These are phyloP conservation scores for Bipolaris zeicola DNA, from an alignment of 2,329 filamentous ascomycete genomes.

Conservation along the genomic window DNA sequence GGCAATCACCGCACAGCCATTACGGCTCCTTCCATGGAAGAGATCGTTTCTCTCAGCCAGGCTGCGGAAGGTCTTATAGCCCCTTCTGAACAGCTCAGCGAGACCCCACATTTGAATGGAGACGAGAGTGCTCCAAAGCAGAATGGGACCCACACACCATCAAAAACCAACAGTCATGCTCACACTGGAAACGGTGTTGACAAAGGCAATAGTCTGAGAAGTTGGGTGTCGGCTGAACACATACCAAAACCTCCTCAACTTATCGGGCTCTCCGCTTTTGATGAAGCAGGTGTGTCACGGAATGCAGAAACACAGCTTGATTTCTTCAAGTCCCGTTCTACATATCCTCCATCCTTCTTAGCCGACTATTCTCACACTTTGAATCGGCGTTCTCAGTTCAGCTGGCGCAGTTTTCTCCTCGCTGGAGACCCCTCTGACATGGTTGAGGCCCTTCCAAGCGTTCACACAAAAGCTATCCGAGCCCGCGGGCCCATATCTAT, in stretches of 20 bases:
- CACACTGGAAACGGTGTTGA: neutral
- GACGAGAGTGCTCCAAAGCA: neutral
- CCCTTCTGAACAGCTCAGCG: neutral
- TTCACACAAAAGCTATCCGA: neutral
- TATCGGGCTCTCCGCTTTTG: neutral
- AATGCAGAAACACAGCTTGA: slow-evolving; percentile 1
- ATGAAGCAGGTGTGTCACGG: neutral
- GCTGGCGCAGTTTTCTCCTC: neutral
- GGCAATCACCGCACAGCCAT: neutral
- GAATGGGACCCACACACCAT: neutral
- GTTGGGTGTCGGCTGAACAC: neutral
- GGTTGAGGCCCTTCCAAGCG: neutral
- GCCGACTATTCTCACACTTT: neutral
- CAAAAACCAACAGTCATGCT: neutral
- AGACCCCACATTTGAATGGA: neutral
- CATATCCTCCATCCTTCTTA: neutral
- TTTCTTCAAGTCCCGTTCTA: neutral
- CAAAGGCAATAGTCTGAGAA: neutral
- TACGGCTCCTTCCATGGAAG: neutral
- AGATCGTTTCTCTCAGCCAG: neutral
- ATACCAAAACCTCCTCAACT: neutral
- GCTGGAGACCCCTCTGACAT: neutral
- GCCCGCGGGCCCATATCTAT: neutral
- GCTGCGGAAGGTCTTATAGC: neutral
- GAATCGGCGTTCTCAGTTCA: neutral